Evolutionary conservation across 768 basidiomycete genomes (phyloP).

Genomic region (Floccularia luteovirens): DNA sequence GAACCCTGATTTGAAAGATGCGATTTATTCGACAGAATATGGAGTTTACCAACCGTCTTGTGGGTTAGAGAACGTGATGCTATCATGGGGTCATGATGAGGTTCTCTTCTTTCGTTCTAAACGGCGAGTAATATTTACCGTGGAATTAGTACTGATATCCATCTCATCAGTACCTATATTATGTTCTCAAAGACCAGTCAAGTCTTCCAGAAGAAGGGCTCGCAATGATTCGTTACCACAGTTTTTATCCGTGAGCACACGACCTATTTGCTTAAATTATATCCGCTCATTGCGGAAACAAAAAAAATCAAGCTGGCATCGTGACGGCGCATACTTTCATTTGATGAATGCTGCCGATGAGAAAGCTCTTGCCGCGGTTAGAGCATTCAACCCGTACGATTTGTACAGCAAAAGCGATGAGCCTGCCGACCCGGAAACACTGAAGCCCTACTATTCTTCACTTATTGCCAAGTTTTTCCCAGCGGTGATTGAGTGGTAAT

Average conservation of each 20-base stretch:
- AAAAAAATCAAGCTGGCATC: conserved; percentile 47
- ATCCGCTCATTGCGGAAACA: neutral
- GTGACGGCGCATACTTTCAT: conserved; percentile 62
- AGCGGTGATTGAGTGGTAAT: conserved; percentile 55
- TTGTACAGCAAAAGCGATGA: conserved; percentile 69
- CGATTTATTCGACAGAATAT: conserved; percentile 51
- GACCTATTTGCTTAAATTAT: conserved; percentile 2
- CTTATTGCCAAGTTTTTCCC: conserved; percentile 69
- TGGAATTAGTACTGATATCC: too few relatives aligned
- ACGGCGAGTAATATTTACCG: neutral
- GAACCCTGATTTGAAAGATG: conserved; percentile 55
- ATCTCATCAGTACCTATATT: conserved; percentile 60
- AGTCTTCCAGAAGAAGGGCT: conserved; percentile 58
- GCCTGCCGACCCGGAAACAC: conserved; percentile 34
- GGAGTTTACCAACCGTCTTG: conserved; percentile 65
- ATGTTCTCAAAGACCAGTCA: conserved; percentile 59
- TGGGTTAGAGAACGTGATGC: conserved; percentile 69
- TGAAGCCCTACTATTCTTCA: conserved; percentile 59
- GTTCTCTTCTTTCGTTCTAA: conserved; percentile 20
- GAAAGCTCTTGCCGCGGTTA: conserved; percentile 50
- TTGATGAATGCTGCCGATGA: conserved; percentile 50
- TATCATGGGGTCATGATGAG: conserved; percentile 81
- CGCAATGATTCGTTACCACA: conserved; percentile 74
- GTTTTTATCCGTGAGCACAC: conserved; percentile 59
- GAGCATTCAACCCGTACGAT: conserved; percentile 74